Conservation (phyloP, 148 eudicot species). For the Persicaria maculosa region DNA sequence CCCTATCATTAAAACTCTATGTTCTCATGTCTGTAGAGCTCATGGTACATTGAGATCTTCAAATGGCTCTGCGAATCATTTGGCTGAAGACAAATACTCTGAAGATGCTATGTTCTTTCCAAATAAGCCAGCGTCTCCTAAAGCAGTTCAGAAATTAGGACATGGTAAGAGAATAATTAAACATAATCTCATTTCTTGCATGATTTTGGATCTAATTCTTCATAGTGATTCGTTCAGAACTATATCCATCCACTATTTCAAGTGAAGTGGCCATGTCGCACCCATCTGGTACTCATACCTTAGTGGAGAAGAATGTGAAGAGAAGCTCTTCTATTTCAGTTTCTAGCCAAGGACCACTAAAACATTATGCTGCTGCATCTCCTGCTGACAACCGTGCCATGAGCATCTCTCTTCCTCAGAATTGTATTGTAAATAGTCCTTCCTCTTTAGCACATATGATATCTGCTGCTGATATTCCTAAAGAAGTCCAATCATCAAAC, state of each 20-base stretch:
- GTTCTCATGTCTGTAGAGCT: neutral
- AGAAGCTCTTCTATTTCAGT: slow-evolving; percentile 25
- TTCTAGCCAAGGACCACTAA: slow-evolving; percentile 29
- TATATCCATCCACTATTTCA: neutral
- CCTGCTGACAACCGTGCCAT: slow-evolving; percentile 27
- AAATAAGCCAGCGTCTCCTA: neutral
- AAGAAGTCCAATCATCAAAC: slow-evolving; percentile 49
- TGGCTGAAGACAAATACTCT: slow-evolving; percentile 2
- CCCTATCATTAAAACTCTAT: neutral
- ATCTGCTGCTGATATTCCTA: slow-evolving; percentile 27
- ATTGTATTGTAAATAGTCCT: slow-evolving; percentile 50
- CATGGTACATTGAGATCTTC: slow-evolving; percentile 4
- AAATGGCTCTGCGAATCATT: slow-evolving; percentile 3
- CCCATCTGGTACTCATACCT: slow-evolving; percentile 21
- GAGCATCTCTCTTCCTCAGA: slow-evolving; percentile 37
- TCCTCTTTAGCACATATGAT: slow-evolving; percentile 28
- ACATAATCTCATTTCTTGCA: neutral
- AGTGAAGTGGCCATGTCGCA: slow-evolving; percentile 16
- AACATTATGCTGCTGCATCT: slow-evolving; percentile 13
- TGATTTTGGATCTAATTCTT: neutral
- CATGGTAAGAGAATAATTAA: neutral
- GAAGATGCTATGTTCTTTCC: slow-evolving; percentile 4
- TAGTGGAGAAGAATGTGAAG: slow-evolving; percentile 26
- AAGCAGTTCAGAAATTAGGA: slow-evolving; percentile 4
- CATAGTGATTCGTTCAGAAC: neutral